Evolutionary conservation across 768 basidiomycete genomes (phyloP), one percentile per base, ranked within the genome.

Genomic region (Naganishia friedmannii): DNA sequence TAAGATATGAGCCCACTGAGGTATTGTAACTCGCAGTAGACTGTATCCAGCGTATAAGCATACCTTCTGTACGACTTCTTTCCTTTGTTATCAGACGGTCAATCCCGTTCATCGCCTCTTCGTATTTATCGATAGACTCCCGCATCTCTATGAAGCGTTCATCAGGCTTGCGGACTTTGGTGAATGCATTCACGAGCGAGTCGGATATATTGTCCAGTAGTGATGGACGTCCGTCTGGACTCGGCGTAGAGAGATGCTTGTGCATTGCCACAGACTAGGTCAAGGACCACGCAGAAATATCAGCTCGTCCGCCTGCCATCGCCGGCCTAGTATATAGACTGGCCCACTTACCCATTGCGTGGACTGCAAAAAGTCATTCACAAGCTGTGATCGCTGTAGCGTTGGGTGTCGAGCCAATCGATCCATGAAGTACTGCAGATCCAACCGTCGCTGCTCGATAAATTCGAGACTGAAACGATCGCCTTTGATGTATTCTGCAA

Each of bases 381-480:
- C 85, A 34, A 98, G 87, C 10, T 89, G 90, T 72, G 90, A 91
- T 63, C 96, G 86, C 79, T 95, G 92, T 15, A 99, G 84, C 1
- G 91, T 97, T 17, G 96, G 94, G 79, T 99, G 96, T 39, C 92
- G 87, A n/a, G 91, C 85, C 70, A 98, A 82, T 39, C 96, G 88
- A 78, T 94, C 87, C 48, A 97, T 81, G 83, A 97, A 99, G 54
- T 91, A 90, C 79, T 96, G 89, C 10, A 99, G 86, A 92, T 95
- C 92, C 72, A 87, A 81, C 75, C 94, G 85, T 73, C 96, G 85
- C 51, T 91, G 87, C 80, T 99, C 95, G 86, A 98, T 91, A 76
- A 99, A 99, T 77, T 98, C 96, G 10, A 90, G 88, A 74, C 93
- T 93, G 82, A 99, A 99, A 72, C 96, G 85, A 82, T 98, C 96